Evolutionary conservation across 768 basidiomycete species (phyloP), one percentile per base, ranked within the genome.

Genomic region (Mycena galopus): DNA sequence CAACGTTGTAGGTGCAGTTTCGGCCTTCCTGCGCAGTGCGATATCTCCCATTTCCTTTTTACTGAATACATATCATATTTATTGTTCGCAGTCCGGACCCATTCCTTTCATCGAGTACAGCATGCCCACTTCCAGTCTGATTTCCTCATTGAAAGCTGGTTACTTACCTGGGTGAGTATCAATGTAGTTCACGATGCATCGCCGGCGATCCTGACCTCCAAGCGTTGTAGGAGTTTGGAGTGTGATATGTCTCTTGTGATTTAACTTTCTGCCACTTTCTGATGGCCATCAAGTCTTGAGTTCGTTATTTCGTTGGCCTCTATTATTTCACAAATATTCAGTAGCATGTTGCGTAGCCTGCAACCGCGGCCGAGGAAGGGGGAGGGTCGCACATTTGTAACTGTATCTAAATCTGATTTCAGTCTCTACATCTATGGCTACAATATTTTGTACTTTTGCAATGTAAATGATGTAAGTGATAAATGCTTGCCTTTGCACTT

Each of bases 1-100:
- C n/a, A 58, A 58, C 57, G 35, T 58, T 58, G 32, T 35, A 32
- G 32, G 32, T 58, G 57, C 30, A 35, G 33, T 58, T 58, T 58
- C 32, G 57, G 7, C 33, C n/a, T 58, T 33, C 21, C 17, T 35
- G 35, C 35, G 55, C 50, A 29, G 55, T 57, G 55, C 27, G n/a
- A n/a, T n/a, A n/a, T 55, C 23, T 57, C 21, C 55, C 5, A 10
- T 57, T 32, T 44, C 42, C 19, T 21, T 44, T 44, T 16, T 44
- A 44, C 47, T 21, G n/a, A 12, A 12, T 12, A n/a, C 5, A 44
- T 44, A 44, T 30, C 32, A 33, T 35, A 35, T 32, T 30, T 25
- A 58, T 32, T 32, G 11, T 58, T 19, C 33, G 32, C 57, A 58
- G 57, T 58, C 57, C 32, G 32, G 57, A 58, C 57, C 12, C 57